Evolutionary conservation across 148 eudicot genomes (phyloP).

Genomic region (Fagopyrum esculentum): DNA sequence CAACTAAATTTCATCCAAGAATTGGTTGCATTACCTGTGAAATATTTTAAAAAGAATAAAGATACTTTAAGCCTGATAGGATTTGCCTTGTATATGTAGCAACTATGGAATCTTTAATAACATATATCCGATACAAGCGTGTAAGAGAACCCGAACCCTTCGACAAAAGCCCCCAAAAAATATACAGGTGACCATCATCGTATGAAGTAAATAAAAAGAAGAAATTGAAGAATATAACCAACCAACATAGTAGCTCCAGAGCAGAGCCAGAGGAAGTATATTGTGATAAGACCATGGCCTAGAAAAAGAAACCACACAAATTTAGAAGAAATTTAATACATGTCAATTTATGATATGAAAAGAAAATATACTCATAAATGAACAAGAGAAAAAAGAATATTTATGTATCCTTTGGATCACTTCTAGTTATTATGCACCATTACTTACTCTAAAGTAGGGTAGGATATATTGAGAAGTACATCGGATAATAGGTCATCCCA

Average conservation of each 20-base stretch:
- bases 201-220: slow-evolving; percentile 23
- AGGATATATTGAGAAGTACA: slow-evolving; percentile 92
- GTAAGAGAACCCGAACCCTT: slow-evolving; percentile 51
- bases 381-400: neutral
- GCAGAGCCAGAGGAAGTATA: neutral
- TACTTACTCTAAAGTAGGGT: slow-evolving; percentile 85
- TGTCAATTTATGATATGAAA: neutral
- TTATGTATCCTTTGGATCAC: slow-evolving; percentile 95
- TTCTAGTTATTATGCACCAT: slow-evolving; percentile 86
- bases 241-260: neutral
- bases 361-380: neutral
- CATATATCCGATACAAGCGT: slow-evolving; percentile 53
- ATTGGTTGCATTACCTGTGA: slow-evolving; percentile 51
- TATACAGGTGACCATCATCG: slow-evolving; percentile 70
- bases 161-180: slow-evolving; percentile 82
- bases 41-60: slow-evolving; percentile 67
- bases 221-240: neutral
- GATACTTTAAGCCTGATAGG: slow-evolving; percentile 81
- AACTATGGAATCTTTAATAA: slow-evolving; percentile 60
- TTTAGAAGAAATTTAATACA: slow-evolving; percentile 8
- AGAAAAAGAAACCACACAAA: slow-evolving; percentile 1
- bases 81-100: slow-evolving; percentile 84
- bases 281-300: slow-evolving; percentile 87
- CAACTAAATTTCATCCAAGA: neutral
- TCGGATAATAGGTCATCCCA: slow-evolving; percentile 75